A percentile compares a stretch with the other conserved stretches of the same genome.
Conservation (phyloP, 2,329 filamentous ascomycete genomes). For the Pezicula radicicola region DNA sequence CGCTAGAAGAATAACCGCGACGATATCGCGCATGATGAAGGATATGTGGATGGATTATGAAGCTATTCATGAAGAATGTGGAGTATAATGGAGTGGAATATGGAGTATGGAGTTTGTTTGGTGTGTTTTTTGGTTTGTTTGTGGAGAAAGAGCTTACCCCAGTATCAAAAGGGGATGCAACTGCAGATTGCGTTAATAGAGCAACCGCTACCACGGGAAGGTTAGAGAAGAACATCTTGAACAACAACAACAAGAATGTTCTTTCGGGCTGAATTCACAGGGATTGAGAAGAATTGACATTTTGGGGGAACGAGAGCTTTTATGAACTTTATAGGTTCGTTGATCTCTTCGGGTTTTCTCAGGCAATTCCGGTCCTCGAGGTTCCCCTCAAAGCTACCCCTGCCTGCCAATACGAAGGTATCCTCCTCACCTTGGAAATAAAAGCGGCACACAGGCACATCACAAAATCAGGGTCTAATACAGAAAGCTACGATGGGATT, state of each 20-base stretch:
- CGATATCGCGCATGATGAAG: not conserved
- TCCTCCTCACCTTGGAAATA: no score
- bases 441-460: no score
- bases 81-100: not conserved
- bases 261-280: no score
- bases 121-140: not conserved
- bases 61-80: not conserved
- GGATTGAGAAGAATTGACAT: no score
- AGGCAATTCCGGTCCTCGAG: no score
- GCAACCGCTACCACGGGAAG: not conserved
- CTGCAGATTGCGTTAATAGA: not conserved
- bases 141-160: not conserved
- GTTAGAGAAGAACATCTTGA: conserved; percentile 1
- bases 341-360: no score
- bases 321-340: no score
- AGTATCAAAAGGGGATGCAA: not conserved
- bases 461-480: no score
- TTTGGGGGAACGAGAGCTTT: no score
- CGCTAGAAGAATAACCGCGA: not conserved
- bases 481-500: no score
- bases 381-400: no score
- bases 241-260: not conserved
- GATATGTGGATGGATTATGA: not conserved
- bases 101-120: not conserved
- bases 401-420: no score